A percentile compares a stretch with the other conserved stretches of the same genome.
phyloP scores from a whole-genome alignment of 148 eudicot species.

The Camellia granthamiana region DNA sequence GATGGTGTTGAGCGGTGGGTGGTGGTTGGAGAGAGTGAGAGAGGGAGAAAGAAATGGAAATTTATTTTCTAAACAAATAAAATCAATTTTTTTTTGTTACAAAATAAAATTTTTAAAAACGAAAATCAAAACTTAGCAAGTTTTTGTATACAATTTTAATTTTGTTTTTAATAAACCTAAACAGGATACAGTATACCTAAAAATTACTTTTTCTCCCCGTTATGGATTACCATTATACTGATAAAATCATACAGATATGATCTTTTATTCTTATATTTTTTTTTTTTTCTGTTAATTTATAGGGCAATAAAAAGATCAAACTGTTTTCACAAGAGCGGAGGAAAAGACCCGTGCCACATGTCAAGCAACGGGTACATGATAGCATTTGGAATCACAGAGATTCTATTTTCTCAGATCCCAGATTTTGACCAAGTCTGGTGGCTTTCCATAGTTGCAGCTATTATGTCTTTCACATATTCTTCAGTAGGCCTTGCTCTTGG shows the following conservation, averaged over 20 bases:
- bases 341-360: slow-evolving; percentile 29
- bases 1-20: no score
- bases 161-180: no score
- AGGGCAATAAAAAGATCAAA: slow-evolving; percentile 44
- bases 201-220: not conserved
- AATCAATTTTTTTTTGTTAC: no score
- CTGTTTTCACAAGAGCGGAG: slow-evolving; percentile 33
- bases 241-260: not conserved
- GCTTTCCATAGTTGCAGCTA: slow-evolving; percentile 40
- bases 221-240: not conserved
- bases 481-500: slow-evolving; percentile 33
- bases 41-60: no score
- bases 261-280: not conserved
- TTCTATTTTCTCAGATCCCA: slow-evolving; percentile 38
- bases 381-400: slow-evolving; percentile 31
- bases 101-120: no score
- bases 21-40: no score
- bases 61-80: no score
- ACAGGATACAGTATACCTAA: no score
- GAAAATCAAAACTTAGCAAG: no score
- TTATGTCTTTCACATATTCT: slow-evolving; percentile 42
- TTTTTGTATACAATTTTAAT: no score
- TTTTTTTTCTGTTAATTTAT: not conserved
- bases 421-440: slow-evolving; percentile 41
- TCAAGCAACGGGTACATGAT: slow-evolving; percentile 39